Evolutionary conservation across 306 rosid species (phyloP).

Genomic region (Trifolium subterraneum): DNA sequence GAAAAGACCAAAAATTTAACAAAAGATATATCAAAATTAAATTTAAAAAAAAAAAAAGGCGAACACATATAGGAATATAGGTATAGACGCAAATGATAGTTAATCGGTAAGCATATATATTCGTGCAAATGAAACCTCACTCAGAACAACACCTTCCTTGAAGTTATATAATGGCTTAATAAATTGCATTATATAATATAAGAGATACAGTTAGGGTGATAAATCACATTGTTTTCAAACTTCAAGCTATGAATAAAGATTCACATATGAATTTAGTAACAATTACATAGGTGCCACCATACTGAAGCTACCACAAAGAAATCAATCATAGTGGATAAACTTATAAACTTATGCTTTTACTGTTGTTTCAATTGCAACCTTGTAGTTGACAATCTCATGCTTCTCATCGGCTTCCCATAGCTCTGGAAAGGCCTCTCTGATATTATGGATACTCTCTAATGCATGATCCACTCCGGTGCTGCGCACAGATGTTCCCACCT

Average conservation of each 20-base stretch:
- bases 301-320: background rate
- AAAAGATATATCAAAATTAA: background rate
- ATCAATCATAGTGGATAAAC: background rate
- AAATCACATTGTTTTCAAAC: background rate
- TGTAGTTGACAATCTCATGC: conserved; percentile 45
- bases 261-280: background rate
- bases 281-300: background rate
- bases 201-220: background rate
- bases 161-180: background rate
- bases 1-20: background rate
- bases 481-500: conserved; percentile 74
- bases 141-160: background rate
- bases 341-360: conserved; percentile 65
- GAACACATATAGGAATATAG: too few relatives aligned
- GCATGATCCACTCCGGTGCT: conserved; percentile 67
- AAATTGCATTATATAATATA: background rate
- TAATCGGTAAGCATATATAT: background rate
- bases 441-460: conserved; percentile 88
- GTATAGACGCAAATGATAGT: too few relatives aligned
- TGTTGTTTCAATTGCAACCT: conserved; percentile 72
- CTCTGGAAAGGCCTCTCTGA: conserved; percentile 86
- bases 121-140: background rate
- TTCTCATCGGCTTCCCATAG: conserved; percentile 70
- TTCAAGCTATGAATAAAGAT: conserved; percentile 1
- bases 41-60: background rate